Evolutionary conservation across 1,284 basidiomycete species (phyloP).

Genomic region (Mycosarcoma maydis): DNA sequence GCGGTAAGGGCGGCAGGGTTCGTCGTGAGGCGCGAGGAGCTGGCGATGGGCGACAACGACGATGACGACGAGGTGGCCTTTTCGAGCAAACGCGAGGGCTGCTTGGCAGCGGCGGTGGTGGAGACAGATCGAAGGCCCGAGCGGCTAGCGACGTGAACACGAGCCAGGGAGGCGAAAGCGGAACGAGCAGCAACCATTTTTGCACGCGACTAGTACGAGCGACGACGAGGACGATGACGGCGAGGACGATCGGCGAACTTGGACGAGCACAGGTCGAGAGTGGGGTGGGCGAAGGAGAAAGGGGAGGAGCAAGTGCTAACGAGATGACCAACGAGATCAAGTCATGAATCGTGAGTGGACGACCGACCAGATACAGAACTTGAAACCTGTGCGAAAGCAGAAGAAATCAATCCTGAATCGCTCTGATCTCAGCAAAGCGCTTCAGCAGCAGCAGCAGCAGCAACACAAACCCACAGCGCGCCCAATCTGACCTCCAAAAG

Average conservation of each 20-base stretch:
- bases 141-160: constrained; percentile 29
- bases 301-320: too few relatives aligned
- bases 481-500: constrained; percentile 3
- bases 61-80: constrained; percentile 13
- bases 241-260: neutral
- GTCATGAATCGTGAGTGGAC: too few relatives aligned
- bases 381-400: too few relatives aligned
- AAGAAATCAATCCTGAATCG: too few relatives aligned
- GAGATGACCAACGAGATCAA: too few relatives aligned
- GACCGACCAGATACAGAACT: too few relatives aligned
- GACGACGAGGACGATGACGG: neutral
- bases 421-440: neutral
- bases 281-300: constrained; percentile 6
- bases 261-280: neutral
- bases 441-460: neutral
- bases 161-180: constrained; percentile 48
- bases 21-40: constrained; percentile 47
- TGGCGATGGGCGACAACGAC: constrained; percentile 24
- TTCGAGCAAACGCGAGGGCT: constrained; percentile 42
- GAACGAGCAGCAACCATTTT: constrained; percentile 42
- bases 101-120: constrained; percentile 38
- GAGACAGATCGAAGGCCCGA: constrained; percentile 34
- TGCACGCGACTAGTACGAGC: neutral
- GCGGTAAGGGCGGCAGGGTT: constrained; percentile 44
- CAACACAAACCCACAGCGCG: constrained; percentile 6